Evolutionary conservation across 2,329 filamentous ascomycete genomes (phyloP).

Genomic region (Dactylellina cionopaga): DNA sequence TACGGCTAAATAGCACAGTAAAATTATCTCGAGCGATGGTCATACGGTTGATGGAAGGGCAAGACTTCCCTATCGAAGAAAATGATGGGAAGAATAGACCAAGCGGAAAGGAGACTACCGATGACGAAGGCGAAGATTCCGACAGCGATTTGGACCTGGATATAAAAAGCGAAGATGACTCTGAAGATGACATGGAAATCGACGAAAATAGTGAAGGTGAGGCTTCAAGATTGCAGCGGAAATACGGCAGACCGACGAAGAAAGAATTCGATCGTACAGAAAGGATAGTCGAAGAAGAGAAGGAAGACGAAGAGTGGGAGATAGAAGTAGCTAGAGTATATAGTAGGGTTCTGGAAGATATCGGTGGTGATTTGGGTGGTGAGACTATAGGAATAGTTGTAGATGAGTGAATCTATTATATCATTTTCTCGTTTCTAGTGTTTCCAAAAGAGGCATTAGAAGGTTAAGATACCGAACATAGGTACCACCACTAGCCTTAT

Average conservation of each 20-base stretch:
- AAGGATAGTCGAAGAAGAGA: conserved; percentile 38
- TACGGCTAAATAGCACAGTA: conserved; percentile 44
- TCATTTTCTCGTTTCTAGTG: too few species aligned
- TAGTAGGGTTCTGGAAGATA: conserved; percentile 40
- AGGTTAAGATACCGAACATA: too few species aligned
- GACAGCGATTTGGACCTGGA: conserved; percentile 24
- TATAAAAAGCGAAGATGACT: conserved; percentile 2
- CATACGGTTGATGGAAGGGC: conserved; percentile 45
- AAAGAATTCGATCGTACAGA: conserved; percentile 41
- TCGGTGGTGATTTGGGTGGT: conserved; percentile 39
- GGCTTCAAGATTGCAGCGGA: conserved; percentile 23
- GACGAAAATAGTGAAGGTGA: conserved; percentile 35
- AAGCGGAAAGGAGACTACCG: background rate
- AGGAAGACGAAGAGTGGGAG: conserved; percentile 47
- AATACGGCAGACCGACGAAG: conserved; percentile 26
- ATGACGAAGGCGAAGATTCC: conserved; percentile 18
- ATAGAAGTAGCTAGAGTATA: conserved; percentile 51
- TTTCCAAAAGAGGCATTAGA: too few species aligned
- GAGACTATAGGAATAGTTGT: conserved; percentile 45
- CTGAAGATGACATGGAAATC: conserved; percentile 26
- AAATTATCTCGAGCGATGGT: conserved; percentile 49
- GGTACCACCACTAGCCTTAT: too few species aligned
- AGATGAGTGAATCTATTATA: conserved; percentile 1
- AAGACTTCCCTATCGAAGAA: conserved; percentile 23
- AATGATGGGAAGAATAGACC: background rate